Evolutionary conservation across 1,284 basidiomycete species (phyloP).

Genomic region (Chalciporus sp.): DNA sequence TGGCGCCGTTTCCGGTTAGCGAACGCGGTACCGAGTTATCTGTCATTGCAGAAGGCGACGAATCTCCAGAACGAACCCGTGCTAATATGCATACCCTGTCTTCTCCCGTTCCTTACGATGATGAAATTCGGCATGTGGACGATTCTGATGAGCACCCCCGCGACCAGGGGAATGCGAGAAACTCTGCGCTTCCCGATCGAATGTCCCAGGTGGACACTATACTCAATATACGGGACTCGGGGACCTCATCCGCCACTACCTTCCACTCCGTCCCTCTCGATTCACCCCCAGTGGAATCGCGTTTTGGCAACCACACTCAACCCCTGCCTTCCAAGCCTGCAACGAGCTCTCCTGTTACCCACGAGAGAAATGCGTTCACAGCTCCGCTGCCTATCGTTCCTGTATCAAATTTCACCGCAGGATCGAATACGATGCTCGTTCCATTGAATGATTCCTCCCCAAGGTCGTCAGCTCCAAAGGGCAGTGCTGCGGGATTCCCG

Average conservation of each 20-base stretch:
- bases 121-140: neutral
- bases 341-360: conserved; percentile 15
- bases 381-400: conserved; percentile 36
- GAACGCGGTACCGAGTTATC: conserved; percentile 51
- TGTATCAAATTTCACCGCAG: conserved; percentile 12
- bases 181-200: neutral
- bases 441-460: conserved; percentile 36
- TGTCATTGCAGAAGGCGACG: conserved; percentile 73
- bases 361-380: conserved; percentile 23
- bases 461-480: conserved; percentile 34
- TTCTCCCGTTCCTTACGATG: neutral
- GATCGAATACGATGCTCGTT: conserved; percentile 22
- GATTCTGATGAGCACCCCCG: neutral
- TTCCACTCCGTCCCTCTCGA: conserved; percentile 43
- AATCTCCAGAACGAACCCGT: conserved; percentile 47
- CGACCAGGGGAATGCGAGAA: neutral
- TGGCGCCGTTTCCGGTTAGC: neutral
- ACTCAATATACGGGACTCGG: neutral
- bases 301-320: conserved; percentile 16
- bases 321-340: conserved; percentile 19
- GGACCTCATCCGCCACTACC: conserved; percentile 32
- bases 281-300: conserved; percentile 26
- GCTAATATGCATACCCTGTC: conserved; percentile 22
- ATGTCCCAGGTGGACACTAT: neutral
- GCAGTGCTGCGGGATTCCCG: conserved; percentile 47